A percentile compares a stretch with the other conserved stretches of the same genome.
These are phyloP conservation scores for Psilocybe azurescens DNA, from an alignment of 768 basidiomycete genomes.

Conservation along the genomic window DNA sequence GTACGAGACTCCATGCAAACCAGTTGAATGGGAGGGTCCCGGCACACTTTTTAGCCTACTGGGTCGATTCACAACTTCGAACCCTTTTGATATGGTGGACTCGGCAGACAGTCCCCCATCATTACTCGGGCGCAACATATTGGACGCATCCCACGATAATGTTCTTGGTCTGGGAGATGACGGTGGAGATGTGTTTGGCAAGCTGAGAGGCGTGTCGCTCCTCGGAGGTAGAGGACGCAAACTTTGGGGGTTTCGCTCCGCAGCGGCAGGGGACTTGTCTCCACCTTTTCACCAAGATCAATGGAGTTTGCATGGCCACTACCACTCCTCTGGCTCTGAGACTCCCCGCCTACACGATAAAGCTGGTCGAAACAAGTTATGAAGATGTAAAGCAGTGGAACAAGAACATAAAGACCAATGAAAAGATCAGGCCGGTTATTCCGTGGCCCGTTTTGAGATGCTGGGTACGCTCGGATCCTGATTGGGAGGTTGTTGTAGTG, in stretches of 20 bases:
- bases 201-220: slow-evolving; percentile 38
- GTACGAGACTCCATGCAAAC: slow-evolving; percentile 18
- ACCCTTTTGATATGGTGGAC: slow-evolving; percentile 50
- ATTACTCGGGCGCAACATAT: slow-evolving; percentile 42
- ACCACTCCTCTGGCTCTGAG: slow-evolving; percentile 19
- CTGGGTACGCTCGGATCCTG: slow-evolving; percentile 20
- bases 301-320: slow-evolving; percentile 25
- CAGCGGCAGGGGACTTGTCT: slow-evolving; percentile 28
- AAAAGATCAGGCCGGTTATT: slow-evolving; percentile 66
- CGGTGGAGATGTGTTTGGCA: slow-evolving; percentile 45
- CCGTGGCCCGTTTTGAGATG: slow-evolving; percentile 67
- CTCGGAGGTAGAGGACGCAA: slow-evolving; percentile 31
- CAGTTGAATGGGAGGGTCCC: slow-evolving; percentile 37
- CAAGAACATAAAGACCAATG: slow-evolving; percentile 57
- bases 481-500: slow-evolving; percentile 50
- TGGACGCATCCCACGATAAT: slow-evolving; percentile 55
- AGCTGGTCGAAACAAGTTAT: slow-evolving; percentile 12
- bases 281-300: slow-evolving; percentile 36
- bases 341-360: slow-evolving; percentile 7
- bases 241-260: slow-evolving; percentile 38
- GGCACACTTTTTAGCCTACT: slow-evolving; percentile 34
- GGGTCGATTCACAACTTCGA: slow-evolving; percentile 60
- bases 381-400: slow-evolving; percentile 48
- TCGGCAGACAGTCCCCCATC: slow-evolving; percentile 52
- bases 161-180: slow-evolving; percentile 49